phyloP scores from a whole-genome alignment of 495 filamentous ascomycete species.

The Pyrenula massariospora region DNA sequence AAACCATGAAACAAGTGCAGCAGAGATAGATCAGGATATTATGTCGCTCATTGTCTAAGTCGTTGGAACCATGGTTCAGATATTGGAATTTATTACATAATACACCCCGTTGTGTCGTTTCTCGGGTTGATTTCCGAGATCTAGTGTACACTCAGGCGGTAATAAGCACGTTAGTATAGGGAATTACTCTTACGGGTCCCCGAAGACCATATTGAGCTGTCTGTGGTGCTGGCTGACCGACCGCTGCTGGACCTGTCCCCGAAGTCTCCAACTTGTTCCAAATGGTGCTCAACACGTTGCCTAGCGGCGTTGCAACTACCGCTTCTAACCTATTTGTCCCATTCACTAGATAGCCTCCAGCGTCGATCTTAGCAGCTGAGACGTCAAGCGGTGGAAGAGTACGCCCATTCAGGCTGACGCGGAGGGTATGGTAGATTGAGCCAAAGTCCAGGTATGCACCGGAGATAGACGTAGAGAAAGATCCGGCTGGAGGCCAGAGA shows the following conservation, averaged over 20 bases:
- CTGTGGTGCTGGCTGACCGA: background rate
- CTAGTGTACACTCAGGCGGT: no score
- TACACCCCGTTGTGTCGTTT: no score
- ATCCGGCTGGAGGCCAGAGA: constrained; percentile 18
- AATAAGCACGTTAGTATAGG: background rate
- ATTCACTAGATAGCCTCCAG: background rate
- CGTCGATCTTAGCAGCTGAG: background rate
- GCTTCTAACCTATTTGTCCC: background rate
- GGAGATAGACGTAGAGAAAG: background rate
- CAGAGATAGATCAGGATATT: no score
- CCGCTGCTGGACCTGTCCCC: background rate
- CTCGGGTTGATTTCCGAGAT: no score
- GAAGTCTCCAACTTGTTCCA: background rate
- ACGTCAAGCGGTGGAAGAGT: background rate
- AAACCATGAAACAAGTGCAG: no score
- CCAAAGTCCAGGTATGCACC: background rate
- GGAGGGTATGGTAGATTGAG: background rate
- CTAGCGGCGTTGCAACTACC: background rate
- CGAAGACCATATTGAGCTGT: background rate
- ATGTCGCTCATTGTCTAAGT: no score
- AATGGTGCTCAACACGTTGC: background rate
- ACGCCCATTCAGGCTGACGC: background rate
- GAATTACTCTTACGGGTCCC: background rate
- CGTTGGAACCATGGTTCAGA: no score
- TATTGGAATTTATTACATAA: no score